phyloP scores from a whole-genome alignment of 176 grass and related monocot genomes.

The Cenchrus purpureus region DNA sequence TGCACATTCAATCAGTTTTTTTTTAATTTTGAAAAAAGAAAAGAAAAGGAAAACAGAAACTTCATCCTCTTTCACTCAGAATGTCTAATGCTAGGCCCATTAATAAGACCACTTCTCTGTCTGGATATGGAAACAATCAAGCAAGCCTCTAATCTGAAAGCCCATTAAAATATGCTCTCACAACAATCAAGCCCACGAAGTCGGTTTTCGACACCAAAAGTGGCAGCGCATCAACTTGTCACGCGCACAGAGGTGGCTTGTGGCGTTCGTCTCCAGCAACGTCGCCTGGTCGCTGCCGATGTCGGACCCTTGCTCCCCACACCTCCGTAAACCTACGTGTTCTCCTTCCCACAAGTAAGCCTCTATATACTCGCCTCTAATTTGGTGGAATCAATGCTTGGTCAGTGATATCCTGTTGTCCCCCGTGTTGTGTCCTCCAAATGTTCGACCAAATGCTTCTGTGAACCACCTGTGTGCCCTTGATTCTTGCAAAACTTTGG shows the following conservation, averaged over 20 bases:
- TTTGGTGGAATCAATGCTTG: neutral
- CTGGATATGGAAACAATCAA: too few species aligned
- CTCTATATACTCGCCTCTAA: neutral
- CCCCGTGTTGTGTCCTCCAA: neutral
- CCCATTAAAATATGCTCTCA: neutral
- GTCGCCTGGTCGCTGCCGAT: neutral
- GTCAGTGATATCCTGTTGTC: neutral
- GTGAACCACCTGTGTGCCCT: neutral
- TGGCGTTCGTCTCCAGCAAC: neutral
- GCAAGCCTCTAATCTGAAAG: neutral
- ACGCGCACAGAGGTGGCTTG: neutral
- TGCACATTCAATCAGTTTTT: too few species aligned
- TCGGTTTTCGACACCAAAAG: neutral
- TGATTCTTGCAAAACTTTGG: neutral
- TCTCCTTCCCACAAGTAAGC: neutral
- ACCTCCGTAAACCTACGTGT: neutral
- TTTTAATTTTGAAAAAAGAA: too few species aligned
- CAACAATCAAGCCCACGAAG: neutral
- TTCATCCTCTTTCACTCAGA: too few species aligned
- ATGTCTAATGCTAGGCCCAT: too few species aligned
- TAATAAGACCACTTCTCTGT: too few species aligned
- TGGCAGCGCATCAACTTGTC: neutral
- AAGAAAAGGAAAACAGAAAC: too few species aligned
- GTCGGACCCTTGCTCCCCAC: neutral
- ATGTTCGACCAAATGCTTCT: slow-evolving; percentile 36